Conservation (phyloP, 1,284 basidiomycete genomes). For the Cryptococcus sp. region DNA sequence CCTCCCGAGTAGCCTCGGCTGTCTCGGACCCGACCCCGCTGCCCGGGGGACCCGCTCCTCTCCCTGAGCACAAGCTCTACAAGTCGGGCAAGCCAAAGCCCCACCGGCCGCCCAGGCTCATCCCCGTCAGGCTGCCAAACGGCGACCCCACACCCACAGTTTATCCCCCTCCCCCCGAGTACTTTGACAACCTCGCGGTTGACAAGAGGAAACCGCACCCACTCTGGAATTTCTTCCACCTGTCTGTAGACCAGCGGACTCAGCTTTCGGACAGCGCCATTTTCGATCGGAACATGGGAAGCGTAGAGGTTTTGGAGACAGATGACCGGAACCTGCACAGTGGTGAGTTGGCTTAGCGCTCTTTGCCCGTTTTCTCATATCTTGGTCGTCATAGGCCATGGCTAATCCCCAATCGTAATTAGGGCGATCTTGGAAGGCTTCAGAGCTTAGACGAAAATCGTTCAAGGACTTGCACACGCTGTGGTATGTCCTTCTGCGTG, state of each 20-base stretch:
- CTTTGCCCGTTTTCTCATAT: not conserved
- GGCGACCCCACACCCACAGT: constrained; percentile 38
- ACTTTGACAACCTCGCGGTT: constrained; percentile 24
- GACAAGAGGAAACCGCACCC: constrained; percentile 33
- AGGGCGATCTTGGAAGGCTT: constrained; percentile 82
- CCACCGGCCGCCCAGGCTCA: constrained; percentile 33
- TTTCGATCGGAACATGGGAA: constrained; percentile 25
- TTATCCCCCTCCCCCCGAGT: constrained; percentile 36
- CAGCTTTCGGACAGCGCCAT: constrained; percentile 8
- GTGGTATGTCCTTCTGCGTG: constrained; percentile 84
- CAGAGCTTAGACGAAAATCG: constrained; percentile 79
- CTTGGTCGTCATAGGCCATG: not conserved
- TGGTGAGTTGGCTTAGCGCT: constrained; percentile 39
- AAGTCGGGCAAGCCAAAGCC: constrained; percentile 32
- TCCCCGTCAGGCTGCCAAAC: constrained; percentile 33
- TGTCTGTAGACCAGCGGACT: constrained; percentile 17
- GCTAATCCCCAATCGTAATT: not conserved
- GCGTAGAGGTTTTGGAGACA: constrained; percentile 21
- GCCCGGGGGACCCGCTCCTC: not conserved
- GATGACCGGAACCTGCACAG: constrained; percentile 29
- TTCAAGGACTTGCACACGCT: constrained; percentile 88
- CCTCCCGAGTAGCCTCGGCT: too few relatives aligned
- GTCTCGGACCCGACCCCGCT: constrained; percentile 1
- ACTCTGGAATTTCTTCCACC: constrained; percentile 49
- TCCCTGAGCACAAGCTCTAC: not conserved